A percentile compares a stretch with the other conserved stretches of the same genome.
Evolutionary conservation across 73 alveolate genomes (phyloP).

Genomic region (Paramecium pentaurelia): DNA sequence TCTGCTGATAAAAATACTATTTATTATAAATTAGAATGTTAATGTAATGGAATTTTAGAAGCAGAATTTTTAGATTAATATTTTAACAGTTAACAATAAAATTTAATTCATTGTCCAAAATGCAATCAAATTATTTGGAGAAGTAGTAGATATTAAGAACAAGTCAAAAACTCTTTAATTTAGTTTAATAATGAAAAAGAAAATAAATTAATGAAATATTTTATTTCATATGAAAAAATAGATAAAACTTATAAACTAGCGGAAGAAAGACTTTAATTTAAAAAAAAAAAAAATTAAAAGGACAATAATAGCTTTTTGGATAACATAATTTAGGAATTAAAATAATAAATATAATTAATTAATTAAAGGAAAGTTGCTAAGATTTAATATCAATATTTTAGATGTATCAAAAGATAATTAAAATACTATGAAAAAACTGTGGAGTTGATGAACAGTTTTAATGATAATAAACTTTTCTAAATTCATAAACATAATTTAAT

Average conservation of each 20-base stretch:
- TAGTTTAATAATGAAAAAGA: neutral
- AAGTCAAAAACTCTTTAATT: neutral
- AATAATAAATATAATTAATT: neutral
- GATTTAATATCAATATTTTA: neutral
- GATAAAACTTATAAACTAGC: neutral
- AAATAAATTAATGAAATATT: neutral
- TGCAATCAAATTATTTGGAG: neutral
- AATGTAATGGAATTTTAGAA: neutral
- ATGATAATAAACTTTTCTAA: neutral
- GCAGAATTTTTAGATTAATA: neutral
- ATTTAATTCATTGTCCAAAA: neutral
- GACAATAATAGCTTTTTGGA: neutral
- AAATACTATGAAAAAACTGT: neutral
- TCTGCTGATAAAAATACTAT: conserved; percentile 45
- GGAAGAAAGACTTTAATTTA: neutral
- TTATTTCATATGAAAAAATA: neutral
- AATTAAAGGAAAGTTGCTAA: neutral
- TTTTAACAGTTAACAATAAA: neutral
- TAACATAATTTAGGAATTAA: neutral
- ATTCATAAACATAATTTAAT: neutral
- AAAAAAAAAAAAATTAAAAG: neutral
- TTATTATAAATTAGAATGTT: neutral
- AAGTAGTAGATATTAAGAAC: neutral
- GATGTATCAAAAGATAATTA: neutral
- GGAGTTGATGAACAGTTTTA: neutral